phyloP scores from a whole-genome alignment of 768 basidiomycete species.

The Obba rivulosa region DNA sequence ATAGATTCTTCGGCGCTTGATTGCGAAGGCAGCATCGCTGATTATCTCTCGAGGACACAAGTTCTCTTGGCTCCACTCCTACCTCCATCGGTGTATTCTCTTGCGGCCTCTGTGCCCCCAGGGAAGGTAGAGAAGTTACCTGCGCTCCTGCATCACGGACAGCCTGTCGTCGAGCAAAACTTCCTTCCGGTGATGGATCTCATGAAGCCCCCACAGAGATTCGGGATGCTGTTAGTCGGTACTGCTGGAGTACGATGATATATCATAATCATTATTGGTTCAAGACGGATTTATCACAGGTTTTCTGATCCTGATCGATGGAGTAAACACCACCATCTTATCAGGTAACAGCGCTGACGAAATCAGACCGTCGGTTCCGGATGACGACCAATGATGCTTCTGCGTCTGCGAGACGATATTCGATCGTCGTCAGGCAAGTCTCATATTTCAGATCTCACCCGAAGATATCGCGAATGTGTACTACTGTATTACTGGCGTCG shows the following conservation, averaged over 20 bases:
- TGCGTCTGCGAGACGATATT: too few relatives aligned
- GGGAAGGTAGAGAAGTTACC: constrained; percentile 21
- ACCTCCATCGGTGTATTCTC: constrained; percentile 27
- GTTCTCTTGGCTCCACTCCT: constrained; percentile 57
- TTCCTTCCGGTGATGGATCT: constrained; percentile 57
- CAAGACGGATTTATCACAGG: background rate
- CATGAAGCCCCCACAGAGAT: constrained; percentile 67
- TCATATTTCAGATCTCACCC: too few relatives aligned
- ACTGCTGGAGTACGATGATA: constrained; percentile 28
- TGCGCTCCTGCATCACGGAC: constrained; percentile 46
- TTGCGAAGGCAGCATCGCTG: constrained; percentile 17
- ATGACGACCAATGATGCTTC: background rate
- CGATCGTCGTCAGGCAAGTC: too few relatives aligned
- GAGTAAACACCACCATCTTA: background rate
- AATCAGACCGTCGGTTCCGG: background rate
- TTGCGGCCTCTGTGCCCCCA: background rate
- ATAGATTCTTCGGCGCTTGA: background rate
- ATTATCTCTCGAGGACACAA: constrained; percentile 53
- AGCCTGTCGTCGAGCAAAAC: constrained; percentile 45
- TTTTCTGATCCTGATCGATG: background rate
- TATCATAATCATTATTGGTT: background rate
- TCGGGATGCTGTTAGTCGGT: constrained; percentile 68
- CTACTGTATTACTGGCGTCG: too few relatives aligned
- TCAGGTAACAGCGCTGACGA: background rate
- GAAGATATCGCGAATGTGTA: too few relatives aligned